Percentiles rank a stretch among this genome's conserved stretches.
phyloP scores from a whole-genome alignment of 495 filamentous ascomycete species.

The Bombardia bombarda region DNA sequence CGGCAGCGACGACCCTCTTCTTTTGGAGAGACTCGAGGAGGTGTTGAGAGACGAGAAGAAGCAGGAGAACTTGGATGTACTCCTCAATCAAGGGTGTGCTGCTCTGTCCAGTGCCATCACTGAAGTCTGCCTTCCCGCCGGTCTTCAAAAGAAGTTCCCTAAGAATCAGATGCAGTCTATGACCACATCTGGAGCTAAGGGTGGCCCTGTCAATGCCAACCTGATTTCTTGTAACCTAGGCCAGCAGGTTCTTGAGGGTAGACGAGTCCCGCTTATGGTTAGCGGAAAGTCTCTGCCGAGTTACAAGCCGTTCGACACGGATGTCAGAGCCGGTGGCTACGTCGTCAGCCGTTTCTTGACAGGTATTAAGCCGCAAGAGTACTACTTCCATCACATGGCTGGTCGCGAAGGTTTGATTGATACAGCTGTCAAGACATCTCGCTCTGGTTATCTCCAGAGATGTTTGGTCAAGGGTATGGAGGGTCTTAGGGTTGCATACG shows the following conservation, averaged over 20 bases:
- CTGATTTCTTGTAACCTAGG: constrained; percentile 96
- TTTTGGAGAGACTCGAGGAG: constrained; percentile 73
- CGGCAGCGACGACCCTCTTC: constrained; percentile 54
- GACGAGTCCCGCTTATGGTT: constrained; percentile 93
- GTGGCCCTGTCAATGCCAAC: constrained; percentile 85
- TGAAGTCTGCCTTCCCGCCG: constrained; percentile 64
- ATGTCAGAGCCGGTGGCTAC: constrained; percentile 87
- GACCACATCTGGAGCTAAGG: constrained; percentile 96
- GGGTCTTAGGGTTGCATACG: constrained; percentile 83
- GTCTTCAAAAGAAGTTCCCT: constrained; percentile 86
- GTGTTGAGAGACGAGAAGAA: constrained; percentile 87
- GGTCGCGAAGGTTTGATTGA: constrained; percentile 98
- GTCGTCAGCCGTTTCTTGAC: constrained; percentile 96
- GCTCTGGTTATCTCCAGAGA: constrained; percentile 93
- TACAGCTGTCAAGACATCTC: constrained; percentile 96
- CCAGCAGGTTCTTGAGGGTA: constrained; percentile 92
- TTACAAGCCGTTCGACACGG: constrained; percentile 85
- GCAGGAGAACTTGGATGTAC: constrained; percentile 75
- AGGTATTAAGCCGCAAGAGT: constrained; percentile 93
- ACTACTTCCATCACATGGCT: constrained; percentile 99
- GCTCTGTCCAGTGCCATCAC: constrained; percentile 75
- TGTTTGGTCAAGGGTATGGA: constrained; percentile 99
- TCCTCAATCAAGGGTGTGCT: constrained; percentile 66
- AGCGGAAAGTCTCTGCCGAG: constrained; percentile 95
- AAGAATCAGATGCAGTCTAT: constrained; percentile 98